Conservation (phyloP, 805 yeast species). For the Wickerhamomyces mucosus region DNA sequence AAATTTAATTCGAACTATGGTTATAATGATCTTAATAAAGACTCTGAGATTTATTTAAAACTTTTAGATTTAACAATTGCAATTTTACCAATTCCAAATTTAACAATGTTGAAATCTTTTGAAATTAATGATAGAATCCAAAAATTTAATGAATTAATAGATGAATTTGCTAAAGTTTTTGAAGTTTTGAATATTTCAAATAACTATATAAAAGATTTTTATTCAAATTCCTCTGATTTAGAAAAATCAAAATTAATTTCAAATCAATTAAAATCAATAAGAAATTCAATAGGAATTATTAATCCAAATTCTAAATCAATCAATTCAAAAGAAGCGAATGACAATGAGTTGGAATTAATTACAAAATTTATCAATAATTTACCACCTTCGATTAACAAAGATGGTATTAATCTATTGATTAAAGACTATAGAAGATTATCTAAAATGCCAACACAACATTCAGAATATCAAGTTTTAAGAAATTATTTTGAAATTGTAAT, state of each 20-base stretch:
- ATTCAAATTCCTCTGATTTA: constrained; percentile 37
- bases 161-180: constrained; percentile 30
- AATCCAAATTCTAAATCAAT: constrained; percentile 17
- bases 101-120: constrained; percentile 26
- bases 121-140: constrained; percentile 26
- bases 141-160: constrained; percentile 24
- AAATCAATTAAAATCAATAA: constrained; percentile 42
- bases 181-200: constrained; percentile 24
- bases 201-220: constrained; percentile 35
- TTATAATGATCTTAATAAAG: constrained; percentile 10
- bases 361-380: constrained; percentile 21
- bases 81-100: constrained; percentile 40
- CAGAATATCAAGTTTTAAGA: constrained; percentile 56
- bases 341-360: constrained; percentile 28
- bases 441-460: constrained; percentile 41
- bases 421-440: constrained; percentile 49
- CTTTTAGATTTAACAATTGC: constrained; percentile 39
- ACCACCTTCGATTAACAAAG: constrained; percentile 25
- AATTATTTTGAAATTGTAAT: constrained; percentile 55
- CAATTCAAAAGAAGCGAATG: constrained; percentile 4
- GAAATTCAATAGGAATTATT: constrained; percentile 38
- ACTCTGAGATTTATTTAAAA: constrained; percentile 19
- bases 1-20: constrained; percentile 16
- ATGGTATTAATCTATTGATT: constrained; percentile 29
- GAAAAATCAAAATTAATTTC: constrained; percentile 49